Percentiles rank a stretch among this genome's conserved stretches.
phyloP scores from a whole-genome alignment of 2,329 filamentous ascomycete genomes.

The Juglanconis juglandina region DNA sequence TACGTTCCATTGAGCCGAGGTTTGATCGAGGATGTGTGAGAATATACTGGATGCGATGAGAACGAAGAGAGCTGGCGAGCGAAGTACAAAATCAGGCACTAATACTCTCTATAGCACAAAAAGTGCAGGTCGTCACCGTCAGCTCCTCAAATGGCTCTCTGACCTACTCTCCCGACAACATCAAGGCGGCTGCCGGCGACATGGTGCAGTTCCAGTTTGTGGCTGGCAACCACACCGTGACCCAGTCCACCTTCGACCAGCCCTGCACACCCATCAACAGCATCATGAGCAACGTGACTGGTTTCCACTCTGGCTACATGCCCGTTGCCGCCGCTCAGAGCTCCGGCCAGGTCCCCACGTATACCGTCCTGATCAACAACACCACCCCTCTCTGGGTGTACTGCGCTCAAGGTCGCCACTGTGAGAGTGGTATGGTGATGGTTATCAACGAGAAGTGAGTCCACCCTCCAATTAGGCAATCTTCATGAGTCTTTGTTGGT shows the following conservation, averaged over 20 bases:
- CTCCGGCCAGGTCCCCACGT: slow-evolving; percentile 59
- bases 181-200: slow-evolving; percentile 60
- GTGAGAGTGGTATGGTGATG: slow-evolving; percentile 70
- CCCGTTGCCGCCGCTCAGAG: slow-evolving; percentile 52
- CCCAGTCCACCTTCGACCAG: slow-evolving; percentile 70
- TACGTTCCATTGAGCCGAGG: slow-evolving; percentile 25
- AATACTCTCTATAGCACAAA: slow-evolving; percentile 21
- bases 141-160: slow-evolving; percentile 48
- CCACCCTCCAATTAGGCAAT: not conserved
- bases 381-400: slow-evolving; percentile 74
- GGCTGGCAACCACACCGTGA: slow-evolving; percentile 72
- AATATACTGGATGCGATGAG: not conserved
- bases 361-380: slow-evolving; percentile 67
- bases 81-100: not conserved
- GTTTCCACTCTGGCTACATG: slow-evolving; percentile 67
- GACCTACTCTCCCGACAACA: slow-evolving; percentile 62
- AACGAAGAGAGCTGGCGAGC: not conserved
- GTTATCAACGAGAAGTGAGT: slow-evolving; percentile 72
- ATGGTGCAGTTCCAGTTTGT: slow-evolving; percentile 67
- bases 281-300: slow-evolving; percentile 49
- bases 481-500: not conserved
- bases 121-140: slow-evolving; percentile 57
- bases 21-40: not conserved
- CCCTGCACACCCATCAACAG: slow-evolving; percentile 61
- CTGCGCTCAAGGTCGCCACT: slow-evolving; percentile 73